Evolutionary conservation across 345 rosid species (phyloP).

Genomic region (Brassica incana): DNA sequence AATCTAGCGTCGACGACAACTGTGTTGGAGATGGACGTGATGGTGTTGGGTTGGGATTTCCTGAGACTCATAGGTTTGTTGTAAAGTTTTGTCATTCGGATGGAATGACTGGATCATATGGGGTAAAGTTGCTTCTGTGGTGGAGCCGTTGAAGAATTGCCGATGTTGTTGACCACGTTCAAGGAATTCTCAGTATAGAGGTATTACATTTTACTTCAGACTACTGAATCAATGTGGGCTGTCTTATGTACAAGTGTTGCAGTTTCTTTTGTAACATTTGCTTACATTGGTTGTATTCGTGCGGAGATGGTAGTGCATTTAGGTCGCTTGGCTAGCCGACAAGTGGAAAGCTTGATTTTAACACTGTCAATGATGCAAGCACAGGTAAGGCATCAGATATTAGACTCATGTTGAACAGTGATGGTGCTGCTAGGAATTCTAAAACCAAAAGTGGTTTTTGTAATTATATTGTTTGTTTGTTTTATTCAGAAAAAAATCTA

Average conservation of each 20-base stretch:
- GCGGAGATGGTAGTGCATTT: constrained; percentile 82
- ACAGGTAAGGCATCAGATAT: constrained; percentile 60
- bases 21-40: not conserved
- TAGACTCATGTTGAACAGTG: not conserved
- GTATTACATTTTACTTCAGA: too few species aligned
- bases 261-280: constrained; percentile 2
- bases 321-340: constrained; percentile 61
- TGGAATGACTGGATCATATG: not conserved
- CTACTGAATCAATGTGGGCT: too few species aligned
- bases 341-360: constrained; percentile 74
- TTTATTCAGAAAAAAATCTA: constrained; percentile 59
- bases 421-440: constrained; percentile 1
- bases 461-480: constrained; percentile 9
- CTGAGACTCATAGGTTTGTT: not conserved
- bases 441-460: not conserved
- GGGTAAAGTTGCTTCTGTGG: not conserved
- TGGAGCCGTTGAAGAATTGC: not conserved
- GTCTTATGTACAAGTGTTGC: not conserved
- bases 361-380: constrained; percentile 72
- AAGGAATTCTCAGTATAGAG: too few species aligned
- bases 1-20: not conserved
- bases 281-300: constrained; percentile 18
- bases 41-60: not conserved
- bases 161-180: not conserved
- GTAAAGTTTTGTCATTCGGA: not conserved